These are phyloP conservation scores for Cornus kousa DNA, from an alignment of 148 eudicot genomes.

Conservation along the genomic window DNA sequence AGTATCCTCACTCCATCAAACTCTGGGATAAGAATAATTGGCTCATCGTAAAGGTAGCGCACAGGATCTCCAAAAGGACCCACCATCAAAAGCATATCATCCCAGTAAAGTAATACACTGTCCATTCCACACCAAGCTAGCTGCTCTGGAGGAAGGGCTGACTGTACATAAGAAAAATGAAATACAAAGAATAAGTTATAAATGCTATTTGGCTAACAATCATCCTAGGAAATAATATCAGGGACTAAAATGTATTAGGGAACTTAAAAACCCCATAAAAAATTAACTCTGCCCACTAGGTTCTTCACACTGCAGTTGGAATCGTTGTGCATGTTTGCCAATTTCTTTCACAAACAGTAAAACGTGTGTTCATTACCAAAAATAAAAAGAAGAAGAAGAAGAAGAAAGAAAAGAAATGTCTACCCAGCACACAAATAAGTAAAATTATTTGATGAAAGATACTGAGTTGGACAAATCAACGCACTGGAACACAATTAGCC, in stretches of 20 bases:
- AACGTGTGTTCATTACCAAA: slow-evolving; percentile 2
- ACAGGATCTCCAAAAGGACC: slow-evolving; percentile 96
- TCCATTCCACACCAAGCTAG: slow-evolving; percentile 99
- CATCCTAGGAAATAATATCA: not conserved
- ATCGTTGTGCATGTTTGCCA: not conserved
- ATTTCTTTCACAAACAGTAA: not conserved
- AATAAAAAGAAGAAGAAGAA: too few relatives aligned
- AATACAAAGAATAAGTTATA: not conserved
- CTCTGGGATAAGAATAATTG: slow-evolving; percentile 79
- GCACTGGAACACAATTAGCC: too few relatives aligned
- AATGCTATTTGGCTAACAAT: not conserved
- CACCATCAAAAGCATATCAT: slow-evolving; percentile 88
- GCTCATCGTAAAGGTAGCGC: slow-evolving; percentile 81
- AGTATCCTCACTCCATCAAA: slow-evolving; percentile 96
- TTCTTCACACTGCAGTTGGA: too few relatives aligned
- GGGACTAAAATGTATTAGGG: not conserved
- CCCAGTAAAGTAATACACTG: slow-evolving; percentile 92
- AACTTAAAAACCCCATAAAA: not conserved
- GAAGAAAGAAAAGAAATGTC: too few relatives aligned
- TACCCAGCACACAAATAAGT: too few relatives aligned
- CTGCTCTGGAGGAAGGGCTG: slow-evolving; percentile 95
- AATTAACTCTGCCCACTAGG: not conserved
- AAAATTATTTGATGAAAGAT: too few relatives aligned
- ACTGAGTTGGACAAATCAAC: too few relatives aligned
- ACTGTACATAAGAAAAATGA: slow-evolving; percentile 38